Conservation (phyloP, 352 stramenopile species). For the Pythium oligandrum region DNA sequence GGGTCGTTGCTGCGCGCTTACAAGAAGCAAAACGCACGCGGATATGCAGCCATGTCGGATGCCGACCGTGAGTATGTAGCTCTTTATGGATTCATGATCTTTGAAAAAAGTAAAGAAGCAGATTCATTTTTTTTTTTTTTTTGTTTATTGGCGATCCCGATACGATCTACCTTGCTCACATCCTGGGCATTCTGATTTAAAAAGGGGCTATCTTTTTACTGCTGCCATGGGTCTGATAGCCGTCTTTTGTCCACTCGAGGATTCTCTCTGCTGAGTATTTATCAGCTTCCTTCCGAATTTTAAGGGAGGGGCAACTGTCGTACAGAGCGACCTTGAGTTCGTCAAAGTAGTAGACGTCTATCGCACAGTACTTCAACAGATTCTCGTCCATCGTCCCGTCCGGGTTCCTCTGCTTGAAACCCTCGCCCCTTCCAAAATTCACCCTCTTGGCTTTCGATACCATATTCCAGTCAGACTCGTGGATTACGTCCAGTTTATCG, state of each 20-base stretch:
- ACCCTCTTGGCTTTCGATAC: neutral
- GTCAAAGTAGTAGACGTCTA: slow-evolving; percentile 7
- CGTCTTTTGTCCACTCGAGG: neutral
- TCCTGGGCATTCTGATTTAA: too few species aligned
- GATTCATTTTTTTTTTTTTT: too few species aligned
- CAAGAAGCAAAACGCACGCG: too few species aligned
- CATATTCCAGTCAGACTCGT: neutral
- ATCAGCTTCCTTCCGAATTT: neutral
- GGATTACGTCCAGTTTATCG: neutral
- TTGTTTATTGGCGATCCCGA: too few species aligned
- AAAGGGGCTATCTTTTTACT: neutral
- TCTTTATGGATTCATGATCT: too few species aligned
- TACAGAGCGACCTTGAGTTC: slow-evolving; percentile 6
- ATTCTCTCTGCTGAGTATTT: neutral
- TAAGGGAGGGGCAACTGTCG: neutral
- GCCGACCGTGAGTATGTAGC: too few species aligned
- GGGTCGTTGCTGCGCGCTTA: too few species aligned
- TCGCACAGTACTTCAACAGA: slow-evolving; percentile 2
- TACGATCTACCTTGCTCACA: too few species aligned
- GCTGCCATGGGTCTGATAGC: neutral
- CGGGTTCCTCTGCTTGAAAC: slow-evolving; percentile 2
- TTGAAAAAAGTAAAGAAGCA: too few species aligned
- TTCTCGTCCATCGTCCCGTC: neutral
- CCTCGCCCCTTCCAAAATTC: neutral
- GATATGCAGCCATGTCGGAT: too few species aligned